phyloP scores from a whole-genome alignment of 352 stramenopile species.

The Pythium volutum region DNA sequence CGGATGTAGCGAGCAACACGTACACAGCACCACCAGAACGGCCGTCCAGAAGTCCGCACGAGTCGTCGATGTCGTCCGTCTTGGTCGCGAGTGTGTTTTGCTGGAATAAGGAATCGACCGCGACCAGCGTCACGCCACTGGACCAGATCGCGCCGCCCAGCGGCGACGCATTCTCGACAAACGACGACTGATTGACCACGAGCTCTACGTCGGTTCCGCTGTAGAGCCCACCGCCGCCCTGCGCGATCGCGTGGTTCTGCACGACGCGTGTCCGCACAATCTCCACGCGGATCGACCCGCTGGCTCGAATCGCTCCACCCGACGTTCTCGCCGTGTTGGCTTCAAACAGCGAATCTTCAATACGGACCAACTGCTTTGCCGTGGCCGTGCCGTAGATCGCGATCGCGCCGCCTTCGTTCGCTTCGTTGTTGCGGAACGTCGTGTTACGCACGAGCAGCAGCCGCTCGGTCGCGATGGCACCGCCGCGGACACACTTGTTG shows the following conservation, averaged over 20 bases:
- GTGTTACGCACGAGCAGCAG: conserved; percentile 15
- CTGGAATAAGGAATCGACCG: background rate
- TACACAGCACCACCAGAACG: conserved; percentile 5
- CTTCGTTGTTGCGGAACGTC: background rate
- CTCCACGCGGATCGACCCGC: background rate
- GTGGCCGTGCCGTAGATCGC: background rate
- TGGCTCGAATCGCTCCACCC: conserved; percentile 12
- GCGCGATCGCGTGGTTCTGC: background rate
- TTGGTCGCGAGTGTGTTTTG: background rate
- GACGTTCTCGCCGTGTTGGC: conserved; percentile 13
- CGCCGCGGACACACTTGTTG: conserved; percentile 11
- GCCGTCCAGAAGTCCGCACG: background rate
- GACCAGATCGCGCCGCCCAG: conserved; percentile 8
- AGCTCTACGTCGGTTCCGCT: background rate
- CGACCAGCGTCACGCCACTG: background rate
- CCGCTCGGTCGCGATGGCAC: conserved; percentile 13
- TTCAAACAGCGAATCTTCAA: conserved; percentile 15
- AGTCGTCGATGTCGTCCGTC: background rate
- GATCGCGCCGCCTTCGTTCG: conserved; percentile 3
- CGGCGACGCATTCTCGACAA: background rate
- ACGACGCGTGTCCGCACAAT: background rate
- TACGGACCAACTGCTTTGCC: background rate
- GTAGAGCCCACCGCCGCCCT: conserved; percentile 2
- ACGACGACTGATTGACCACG: background rate
- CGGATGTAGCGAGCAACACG: background rate